Percentiles rank a stretch among this genome's conserved stretches.
phyloP scores from a whole-genome alignment of 2,329 filamentous ascomycete species.

The Thyridium curvatum region DNA sequence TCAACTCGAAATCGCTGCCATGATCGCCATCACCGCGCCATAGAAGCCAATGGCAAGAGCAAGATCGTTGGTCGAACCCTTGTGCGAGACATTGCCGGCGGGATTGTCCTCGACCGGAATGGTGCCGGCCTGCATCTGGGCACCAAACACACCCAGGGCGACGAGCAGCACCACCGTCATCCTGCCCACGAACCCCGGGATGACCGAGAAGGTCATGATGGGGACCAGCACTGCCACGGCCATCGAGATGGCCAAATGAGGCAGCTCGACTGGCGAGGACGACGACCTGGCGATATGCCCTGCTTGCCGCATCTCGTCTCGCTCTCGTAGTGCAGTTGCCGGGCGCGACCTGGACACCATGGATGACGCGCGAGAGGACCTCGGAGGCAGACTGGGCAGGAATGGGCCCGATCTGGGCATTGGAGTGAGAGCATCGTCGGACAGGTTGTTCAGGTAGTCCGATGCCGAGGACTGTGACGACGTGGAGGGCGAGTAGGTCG shows the following conservation, averaged over 20 bases:
- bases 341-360: background rate
- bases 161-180: constrained; percentile 50
- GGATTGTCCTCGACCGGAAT: background rate
- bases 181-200: constrained; percentile 50
- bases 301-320: background rate
- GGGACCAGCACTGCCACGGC: constrained; percentile 49
- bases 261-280: constrained; percentile 6
- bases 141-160: constrained; percentile 30
- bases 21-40: background rate
- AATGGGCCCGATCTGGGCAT: constrained; percentile 13
- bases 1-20: background rate
- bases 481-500: background rate
- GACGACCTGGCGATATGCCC: background rate
- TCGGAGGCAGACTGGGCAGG: constrained; percentile 2
- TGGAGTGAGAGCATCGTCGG: constrained; percentile 14
- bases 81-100: background rate
- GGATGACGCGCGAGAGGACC: constrained; percentile 1
- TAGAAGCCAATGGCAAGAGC: too few species aligned
- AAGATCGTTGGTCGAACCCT: too few species aligned
- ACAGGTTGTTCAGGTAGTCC: constrained; percentile 1
- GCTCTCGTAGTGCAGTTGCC: background rate
- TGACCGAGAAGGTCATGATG: constrained; percentile 50
- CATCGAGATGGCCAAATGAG: constrained; percentile 33
- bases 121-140: constrained; percentile 4
- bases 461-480: background rate